A percentile compares a stretch with the other conserved stretches of the same genome.
Evolutionary conservation across 2,329 filamentous ascomycete species (phyloP).

Genomic region (Hymenoscyphus fructigenus): DNA sequence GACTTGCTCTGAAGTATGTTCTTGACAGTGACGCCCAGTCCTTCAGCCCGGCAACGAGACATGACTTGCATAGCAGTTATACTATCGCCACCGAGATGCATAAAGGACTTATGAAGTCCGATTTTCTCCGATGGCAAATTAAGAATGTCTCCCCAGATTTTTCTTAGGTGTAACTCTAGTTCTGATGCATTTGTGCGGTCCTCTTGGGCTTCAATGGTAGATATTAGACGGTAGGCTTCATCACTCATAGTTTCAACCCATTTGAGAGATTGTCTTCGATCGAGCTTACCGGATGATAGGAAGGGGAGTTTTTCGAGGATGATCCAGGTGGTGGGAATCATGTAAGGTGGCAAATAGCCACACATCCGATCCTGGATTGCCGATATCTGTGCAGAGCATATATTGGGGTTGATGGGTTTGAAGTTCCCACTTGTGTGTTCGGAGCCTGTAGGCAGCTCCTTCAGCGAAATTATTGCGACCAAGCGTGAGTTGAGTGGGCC

Average conservation of each 20-base stretch:
- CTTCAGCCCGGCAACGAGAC: slow-evolving; percentile 32
- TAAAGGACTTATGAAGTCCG: slow-evolving; percentile 37
- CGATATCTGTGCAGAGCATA: slow-evolving; percentile 1
- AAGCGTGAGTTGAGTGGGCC: slow-evolving; percentile 11
- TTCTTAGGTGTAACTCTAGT: not conserved
- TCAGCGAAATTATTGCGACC: slow-evolving; percentile 12
- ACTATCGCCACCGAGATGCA: slow-evolving; percentile 39
- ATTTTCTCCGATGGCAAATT: slow-evolving; percentile 37
- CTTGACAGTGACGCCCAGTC: slow-evolving; percentile 39
- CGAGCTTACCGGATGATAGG: slow-evolving; percentile 16
- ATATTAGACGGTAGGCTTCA: slow-evolving; percentile 9
- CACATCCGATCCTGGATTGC: slow-evolving; percentile 10
- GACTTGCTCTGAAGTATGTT: slow-evolving; percentile 19
- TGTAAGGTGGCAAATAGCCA: slow-evolving; percentile 10
- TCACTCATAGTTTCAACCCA: slow-evolving; percentile 13
- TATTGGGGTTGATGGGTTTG: not conserved
- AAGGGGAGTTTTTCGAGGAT: slow-evolving; percentile 10
- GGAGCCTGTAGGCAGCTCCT: not conserved
- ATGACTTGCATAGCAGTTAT: slow-evolving; percentile 45
- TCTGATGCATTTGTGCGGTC: not conserved
- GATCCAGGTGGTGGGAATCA: slow-evolving; percentile 20
- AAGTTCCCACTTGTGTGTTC: not conserved
- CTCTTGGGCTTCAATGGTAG: not conserved
- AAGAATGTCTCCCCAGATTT: not conserved
- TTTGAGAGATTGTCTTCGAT: slow-evolving; percentile 8